Evolutionary conservation across 257 asterid genomes (phyloP).

Genomic region (Primulina huaijiensis): DNA sequence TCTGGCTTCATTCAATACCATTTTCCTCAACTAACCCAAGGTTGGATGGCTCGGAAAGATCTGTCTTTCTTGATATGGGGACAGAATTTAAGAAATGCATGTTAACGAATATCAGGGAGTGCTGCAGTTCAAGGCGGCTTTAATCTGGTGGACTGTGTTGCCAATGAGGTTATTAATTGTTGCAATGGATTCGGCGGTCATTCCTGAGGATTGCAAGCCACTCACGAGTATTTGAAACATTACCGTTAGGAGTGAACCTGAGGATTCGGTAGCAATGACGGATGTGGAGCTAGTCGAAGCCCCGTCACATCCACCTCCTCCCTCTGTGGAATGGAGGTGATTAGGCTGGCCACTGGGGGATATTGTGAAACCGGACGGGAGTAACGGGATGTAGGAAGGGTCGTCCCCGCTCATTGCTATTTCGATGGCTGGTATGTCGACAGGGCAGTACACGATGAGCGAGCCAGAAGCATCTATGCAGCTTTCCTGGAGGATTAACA

Average conservation of each 20-base stretch:
- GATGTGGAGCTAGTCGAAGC: constrained; percentile 55
- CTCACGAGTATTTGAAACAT: constrained; percentile 80
- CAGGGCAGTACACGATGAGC: constrained; percentile 73
- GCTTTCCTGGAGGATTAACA: constrained; percentile 90
- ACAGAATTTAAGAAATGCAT: constrained; percentile 18
- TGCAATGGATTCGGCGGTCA: constrained; percentile 79
- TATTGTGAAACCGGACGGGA: constrained; percentile 85
- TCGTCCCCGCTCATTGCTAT: constrained; percentile 91
- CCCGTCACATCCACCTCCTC: constrained; percentile 20
- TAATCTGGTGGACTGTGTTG: constrained; percentile 81
- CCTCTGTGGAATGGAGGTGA: not conserved
- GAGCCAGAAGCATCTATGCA: constrained; percentile 86
- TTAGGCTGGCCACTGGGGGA: constrained; percentile 51
- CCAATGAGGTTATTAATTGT: constrained; percentile 76
- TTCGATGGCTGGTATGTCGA: constrained; percentile 73
- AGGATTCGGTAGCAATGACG: not conserved
- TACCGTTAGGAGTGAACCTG: constrained; percentile 75
- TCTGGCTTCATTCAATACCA: not conserved
- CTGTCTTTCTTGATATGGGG: constrained; percentile 9
- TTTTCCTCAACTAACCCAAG: not conserved
- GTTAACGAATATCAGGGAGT: constrained; percentile 31
- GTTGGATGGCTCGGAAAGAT: not conserved
- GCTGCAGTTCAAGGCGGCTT: constrained; percentile 70
- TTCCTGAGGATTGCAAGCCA: constrained; percentile 62
- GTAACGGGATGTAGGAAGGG: constrained; percentile 67